Percentiles rank a stretch among this genome's conserved stretches.
phyloP scores from a whole-genome alignment of 1,139 yeast genomes.

The Debaryomyces sp. region DNA sequence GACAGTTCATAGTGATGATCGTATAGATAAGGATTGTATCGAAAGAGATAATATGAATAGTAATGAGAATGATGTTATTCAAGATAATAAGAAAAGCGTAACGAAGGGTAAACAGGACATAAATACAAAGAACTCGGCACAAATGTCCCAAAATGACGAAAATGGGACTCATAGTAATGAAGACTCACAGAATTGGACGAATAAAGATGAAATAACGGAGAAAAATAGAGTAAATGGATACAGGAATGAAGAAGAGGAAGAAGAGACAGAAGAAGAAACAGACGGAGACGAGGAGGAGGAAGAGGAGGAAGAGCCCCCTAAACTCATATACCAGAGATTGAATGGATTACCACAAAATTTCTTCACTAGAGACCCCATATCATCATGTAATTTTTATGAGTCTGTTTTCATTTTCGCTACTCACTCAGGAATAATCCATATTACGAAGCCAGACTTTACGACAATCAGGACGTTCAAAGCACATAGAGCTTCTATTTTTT shows the following conservation, averaged over 20 bases:
- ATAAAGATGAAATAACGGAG: neutral
- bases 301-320: slow-evolving; percentile 70
- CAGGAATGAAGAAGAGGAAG: neutral
- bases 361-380: slow-evolving; percentile 75
- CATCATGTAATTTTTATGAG: slow-evolving; percentile 64
- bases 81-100: neutral
- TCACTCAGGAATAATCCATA: slow-evolving; percentile 80
- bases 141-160: neutral
- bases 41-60: neutral
- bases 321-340: slow-evolving; percentile 70
- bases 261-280: neutral
- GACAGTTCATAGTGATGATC: neutral
- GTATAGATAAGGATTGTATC: neutral
- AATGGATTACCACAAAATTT: slow-evolving; percentile 65
- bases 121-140: neutral
- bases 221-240: neutral
- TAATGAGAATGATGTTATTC: neutral
- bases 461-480: slow-evolving; percentile 75
- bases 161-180: neutral
- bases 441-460: slow-evolving; percentile 60
- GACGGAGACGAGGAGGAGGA: slow-evolving; percentile 21
- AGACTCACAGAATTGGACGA: neutral
- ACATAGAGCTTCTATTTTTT: slow-evolving; percentile 81
- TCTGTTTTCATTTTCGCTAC: slow-evolving; percentile 78
- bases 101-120: neutral